Evolutionary conservation across 2,329 filamentous ascomycete genomes (phyloP), one percentile per base, ranked within the genome.

Genomic region (Leptodontidium sp.): DNA sequence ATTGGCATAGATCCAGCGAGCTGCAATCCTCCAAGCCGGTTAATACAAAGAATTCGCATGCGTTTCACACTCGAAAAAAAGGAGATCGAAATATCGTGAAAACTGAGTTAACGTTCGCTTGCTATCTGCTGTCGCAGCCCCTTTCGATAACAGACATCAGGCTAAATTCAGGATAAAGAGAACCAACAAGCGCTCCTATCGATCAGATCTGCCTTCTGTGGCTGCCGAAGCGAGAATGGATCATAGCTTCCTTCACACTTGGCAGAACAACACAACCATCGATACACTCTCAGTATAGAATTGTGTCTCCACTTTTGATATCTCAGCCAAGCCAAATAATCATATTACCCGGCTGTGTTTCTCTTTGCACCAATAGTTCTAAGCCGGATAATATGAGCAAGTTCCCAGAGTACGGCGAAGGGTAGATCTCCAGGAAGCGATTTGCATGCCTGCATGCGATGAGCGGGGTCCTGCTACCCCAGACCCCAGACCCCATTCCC

Each of bases 101-200:
- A 50, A 26, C 47, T 26, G 1, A 12, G 2, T 26, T 24, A 7
- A 24, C n/a, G 11, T 50, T 50, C 15, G 47, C 21, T 21, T 50
- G 15, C 3, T 12, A 24, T 24, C 45, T 40, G n/a, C 8, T 8
- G n/a, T 50, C 21, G n/a, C 47, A 50, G n/a, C 17, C n/a, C n/a
- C 21, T 26, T 12, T 12, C 21, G 4, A 50, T 50, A 21, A 11
- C n/a, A 3, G 29, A 32, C 32, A 58, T 58, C 35, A 58, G 55
- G 55, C 55, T 58, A 43, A 58, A 58, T 15, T 17, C n/a, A 58
- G 55, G 55, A 38, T 58, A 40, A 58, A 58, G 2, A 17, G n/a
- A 1, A 24, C 6, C 11, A 6, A 40, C 5, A 15, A 15, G 35
- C 35, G 32, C 55, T 11, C 55, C 55, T 40, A 58, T 58, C n/a